Base-by-base conservation (phyloP, 441 rosid genomes). In the Pelargonium citronellum region DNA sequence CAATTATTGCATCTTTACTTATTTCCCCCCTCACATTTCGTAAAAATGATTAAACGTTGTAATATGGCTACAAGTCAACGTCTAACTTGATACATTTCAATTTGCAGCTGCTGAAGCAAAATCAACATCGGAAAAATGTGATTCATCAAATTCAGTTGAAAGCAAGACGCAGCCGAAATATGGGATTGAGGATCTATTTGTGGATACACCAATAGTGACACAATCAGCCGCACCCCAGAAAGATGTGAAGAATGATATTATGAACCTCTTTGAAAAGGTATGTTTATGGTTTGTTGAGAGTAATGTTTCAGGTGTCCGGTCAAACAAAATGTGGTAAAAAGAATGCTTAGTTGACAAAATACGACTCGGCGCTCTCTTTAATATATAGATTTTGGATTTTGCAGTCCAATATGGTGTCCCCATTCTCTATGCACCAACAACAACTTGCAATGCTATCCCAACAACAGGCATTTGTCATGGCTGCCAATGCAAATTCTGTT, bases 371-470 rank as follows among this genome's bases (percentile, higher is more conserved):
- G 1, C 60, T 49, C 57, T 53, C 16, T 7, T 53, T 53, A 17
- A 53, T 5, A 37, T 37, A 37, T 53, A 53, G 8, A 53, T 53
- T 53, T 53, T 58, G 65, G 55, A 69, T 20, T 71, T 73, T 77
- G 70, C 84, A 85, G 91, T 73, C 89, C 66, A 73, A 68, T 67
- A 76, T 68, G 76, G 69, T 58, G 41, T 71, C 86, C 70, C 82
- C 87, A 34, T 73, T 81, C 70, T 72, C 86, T 19, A 53, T 74
- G 66, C 83, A 79, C 58, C 85, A 79, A 16, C 85, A 86, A 46
- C 84, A 79, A 66, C 64, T 73, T 57, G 67, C 82, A 47, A 71
- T 62, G 77, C 74, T 58, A 20, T 64, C 83, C 53, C 86, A 79
- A 27, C 83, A 83, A 55, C 84, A 79, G 60, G 68, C 81, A 17